A percentile compares a stretch with the other conserved stretches of the same genome.
Conservation (phyloP, 176 grass and related monocot species). For the Carex littledalei region DNA sequence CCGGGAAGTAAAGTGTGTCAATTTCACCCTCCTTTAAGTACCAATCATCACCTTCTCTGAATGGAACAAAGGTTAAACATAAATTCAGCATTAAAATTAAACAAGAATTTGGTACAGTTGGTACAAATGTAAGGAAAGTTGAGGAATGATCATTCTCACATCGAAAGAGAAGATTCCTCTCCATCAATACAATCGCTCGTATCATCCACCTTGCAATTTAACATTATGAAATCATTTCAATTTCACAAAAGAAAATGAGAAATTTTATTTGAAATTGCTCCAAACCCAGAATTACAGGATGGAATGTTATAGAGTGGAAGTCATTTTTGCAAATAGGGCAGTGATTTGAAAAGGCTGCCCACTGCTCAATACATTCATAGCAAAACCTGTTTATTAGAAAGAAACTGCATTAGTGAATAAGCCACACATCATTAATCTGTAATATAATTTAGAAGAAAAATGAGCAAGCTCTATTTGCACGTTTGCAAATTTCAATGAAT, state of each 20-base stretch:
- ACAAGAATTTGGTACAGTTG: slow-evolving; percentile 6
- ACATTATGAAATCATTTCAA: slow-evolving; percentile 22
- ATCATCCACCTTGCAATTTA: slow-evolving; percentile 62
- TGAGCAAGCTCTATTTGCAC: not conserved
- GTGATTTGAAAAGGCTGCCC: slow-evolving; percentile 82
- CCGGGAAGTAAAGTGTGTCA: slow-evolving; percentile 75
- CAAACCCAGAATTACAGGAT: slow-evolving; percentile 50
- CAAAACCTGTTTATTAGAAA: slow-evolving; percentile 61
- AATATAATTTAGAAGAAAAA: not conserved
- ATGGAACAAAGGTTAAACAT: slow-evolving; percentile 14
- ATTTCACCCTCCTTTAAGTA: slow-evolving; percentile 49
- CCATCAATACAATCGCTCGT: slow-evolving; percentile 36
- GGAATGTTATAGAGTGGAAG: slow-evolving; percentile 72
- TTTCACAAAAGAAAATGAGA: slow-evolving; percentile 18
- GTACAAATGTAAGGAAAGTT: slow-evolving; percentile 7
- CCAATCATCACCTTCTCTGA: slow-evolving; percentile 79
- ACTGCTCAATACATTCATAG: slow-evolving; percentile 93
- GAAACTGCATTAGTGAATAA: slow-evolving; percentile 20
- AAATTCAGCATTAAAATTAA: slow-evolving; percentile 15
- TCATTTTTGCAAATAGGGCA: slow-evolving; percentile 85
- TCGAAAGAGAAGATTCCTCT: slow-evolving; percentile 61
- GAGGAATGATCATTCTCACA: slow-evolving; percentile 33
- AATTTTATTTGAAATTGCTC: slow-evolving; percentile 22
- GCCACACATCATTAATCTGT: slow-evolving; percentile 6
- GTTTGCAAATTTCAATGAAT: not conserved